Conservation (phyloP, 2,329 filamentous ascomycete genomes). For the Coniochaeta hoffmannii region DNA sequence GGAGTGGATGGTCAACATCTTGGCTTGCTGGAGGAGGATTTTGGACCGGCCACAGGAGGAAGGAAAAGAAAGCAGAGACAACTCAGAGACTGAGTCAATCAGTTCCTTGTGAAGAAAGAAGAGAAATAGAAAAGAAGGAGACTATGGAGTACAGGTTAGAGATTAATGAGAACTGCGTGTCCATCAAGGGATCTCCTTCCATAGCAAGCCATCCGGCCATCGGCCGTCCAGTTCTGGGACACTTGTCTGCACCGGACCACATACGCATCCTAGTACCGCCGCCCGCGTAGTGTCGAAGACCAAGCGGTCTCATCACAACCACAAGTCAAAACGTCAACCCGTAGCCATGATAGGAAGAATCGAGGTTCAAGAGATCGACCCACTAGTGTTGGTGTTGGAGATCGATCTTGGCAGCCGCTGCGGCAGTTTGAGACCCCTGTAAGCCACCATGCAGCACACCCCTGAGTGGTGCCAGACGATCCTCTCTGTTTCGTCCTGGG, state of each 20-base stretch:
- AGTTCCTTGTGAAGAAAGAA: neutral
- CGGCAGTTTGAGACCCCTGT: neutral
- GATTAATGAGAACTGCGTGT: neutral
- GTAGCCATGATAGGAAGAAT: neutral
- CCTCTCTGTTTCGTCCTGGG: neutral
- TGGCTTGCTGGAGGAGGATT: neutral
- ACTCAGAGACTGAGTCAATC: neutral
- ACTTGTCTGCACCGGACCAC: neutral
- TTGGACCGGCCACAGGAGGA: neutral
- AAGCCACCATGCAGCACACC: neutral
- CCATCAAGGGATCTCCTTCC: neutral
- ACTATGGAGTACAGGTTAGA: neutral
- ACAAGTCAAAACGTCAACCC: neutral
- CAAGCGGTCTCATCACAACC: neutral
- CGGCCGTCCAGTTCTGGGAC: neutral
- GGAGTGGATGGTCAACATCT: conserved; percentile 12
- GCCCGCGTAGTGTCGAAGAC: neutral
- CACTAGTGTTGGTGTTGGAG: neutral
- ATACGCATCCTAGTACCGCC: neutral
- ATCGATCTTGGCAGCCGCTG: neutral
- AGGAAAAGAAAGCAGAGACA: neutral
- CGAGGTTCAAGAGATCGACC: neutral
- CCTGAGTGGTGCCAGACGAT: neutral
- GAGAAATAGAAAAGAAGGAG: neutral
- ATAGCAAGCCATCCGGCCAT: neutral